Base-by-base conservation (phyloP, 1,284 basidiomycete species). In the Cryptococcus sp. region DNA sequence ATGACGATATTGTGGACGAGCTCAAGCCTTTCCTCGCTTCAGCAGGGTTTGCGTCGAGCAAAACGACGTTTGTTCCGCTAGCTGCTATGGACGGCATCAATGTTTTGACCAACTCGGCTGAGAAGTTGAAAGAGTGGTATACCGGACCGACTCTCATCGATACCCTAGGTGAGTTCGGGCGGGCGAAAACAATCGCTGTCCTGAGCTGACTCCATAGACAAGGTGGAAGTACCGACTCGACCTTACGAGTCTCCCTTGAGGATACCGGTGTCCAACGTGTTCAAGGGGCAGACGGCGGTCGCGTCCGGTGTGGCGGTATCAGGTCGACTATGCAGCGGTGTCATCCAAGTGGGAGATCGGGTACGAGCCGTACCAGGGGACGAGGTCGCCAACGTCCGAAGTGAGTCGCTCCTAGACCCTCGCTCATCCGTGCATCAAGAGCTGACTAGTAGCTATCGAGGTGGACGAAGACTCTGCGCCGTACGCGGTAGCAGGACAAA, bases 251-350 rank as follows among this genome's bases (percentile, higher is more conserved):
- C 82, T 0, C 85, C 93, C 0, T 71, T 97, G 32, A 82, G 95
- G 21, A 79, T 97, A 48, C 94, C 94, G 0, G 81, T 98, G 19
- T 87, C 90, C 12, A 98, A 98, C 68, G 89, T 97, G 2, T 98
- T 95, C 79, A 91, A 85, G 70, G 87, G 87, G 22, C 82, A 86
- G 62, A 82, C 85, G 6, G 83, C 87, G 4, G 71, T 79, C 9
- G 76, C 79, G 2, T 78, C 78, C 1, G 88, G 88, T 16, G 81
- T 83, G 1, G 87, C 84, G 1, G 83, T 95, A 0, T 82, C 85
- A 22, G 95, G 94, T n/a, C 78, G 93, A 31, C 75, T 98, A 28
- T 86, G 85, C 51, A 83, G 84, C 38, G 94, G 94, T 11, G 77
- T 97, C 23, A 79, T 97, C 1, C 92, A 97, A 72, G 85, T 93